Evolutionary conservation across 2,329 filamentous ascomycete genomes (phyloP).

Genomic region (Neofusicoccum umdonicola): DNA sequence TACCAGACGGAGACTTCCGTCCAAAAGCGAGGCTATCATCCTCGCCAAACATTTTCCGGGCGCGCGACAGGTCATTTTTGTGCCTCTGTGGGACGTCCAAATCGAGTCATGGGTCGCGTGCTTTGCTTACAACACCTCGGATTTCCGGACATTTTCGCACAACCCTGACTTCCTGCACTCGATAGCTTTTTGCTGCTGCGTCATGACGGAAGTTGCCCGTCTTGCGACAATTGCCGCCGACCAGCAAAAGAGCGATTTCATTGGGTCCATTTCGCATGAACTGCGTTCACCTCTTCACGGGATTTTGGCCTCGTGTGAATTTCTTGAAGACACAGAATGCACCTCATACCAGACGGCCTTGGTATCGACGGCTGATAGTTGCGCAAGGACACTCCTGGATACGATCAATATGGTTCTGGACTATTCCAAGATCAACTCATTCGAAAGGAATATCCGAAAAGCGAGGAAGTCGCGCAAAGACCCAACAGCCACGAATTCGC

Average conservation of each 20-base stretch:
- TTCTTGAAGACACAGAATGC: constrained; percentile 45
- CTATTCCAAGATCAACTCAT: constrained; percentile 46
- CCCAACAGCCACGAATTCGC: constrained; percentile 19
- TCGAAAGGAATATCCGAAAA: constrained; percentile 31
- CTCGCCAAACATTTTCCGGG: constrained; percentile 48
- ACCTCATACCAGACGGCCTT: constrained; percentile 43
- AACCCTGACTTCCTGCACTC: constrained; percentile 42
- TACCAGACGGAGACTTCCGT: background rate
- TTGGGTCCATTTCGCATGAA: constrained; percentile 54
- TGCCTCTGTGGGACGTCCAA: constrained; percentile 52
- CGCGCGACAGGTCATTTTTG: constrained; percentile 49
- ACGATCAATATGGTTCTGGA: constrained; percentile 47
- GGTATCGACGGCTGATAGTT: constrained; percentile 49
- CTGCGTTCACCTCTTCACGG: constrained; percentile 45
- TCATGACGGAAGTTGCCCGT: constrained; percentile 41
- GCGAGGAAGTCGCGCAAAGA: constrained; percentile 25
- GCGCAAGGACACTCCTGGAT: constrained; percentile 51
- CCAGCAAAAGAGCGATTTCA: constrained; percentile 52
- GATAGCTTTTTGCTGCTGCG: constrained; percentile 43
- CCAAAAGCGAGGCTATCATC: constrained; percentile 36
- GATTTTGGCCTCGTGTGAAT: constrained; percentile 47
- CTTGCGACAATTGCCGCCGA: constrained; percentile 42
- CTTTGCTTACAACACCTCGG: constrained; percentile 42
- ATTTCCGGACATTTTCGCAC: constrained; percentile 29
- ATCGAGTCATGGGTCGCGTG: constrained; percentile 48